Percentiles rank a stretch among this genome's conserved stretches.
phyloP scores from a whole-genome alignment of 352 stramenopile species.

The Globisporangium apiculatum region DNA sequence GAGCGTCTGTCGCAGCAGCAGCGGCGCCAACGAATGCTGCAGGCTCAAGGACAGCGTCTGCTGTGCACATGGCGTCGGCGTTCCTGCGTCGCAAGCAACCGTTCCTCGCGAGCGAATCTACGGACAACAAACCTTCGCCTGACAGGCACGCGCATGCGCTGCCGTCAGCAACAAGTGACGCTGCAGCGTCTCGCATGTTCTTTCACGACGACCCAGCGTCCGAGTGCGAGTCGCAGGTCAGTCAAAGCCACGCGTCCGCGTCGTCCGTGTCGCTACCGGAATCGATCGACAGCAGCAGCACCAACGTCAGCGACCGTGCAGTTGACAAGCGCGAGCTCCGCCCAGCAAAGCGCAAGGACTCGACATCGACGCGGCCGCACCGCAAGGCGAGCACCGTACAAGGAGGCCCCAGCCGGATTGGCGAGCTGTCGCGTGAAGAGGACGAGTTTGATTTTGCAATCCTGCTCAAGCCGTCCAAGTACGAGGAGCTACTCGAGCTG shows the following conservation, averaged over 20 bases:
- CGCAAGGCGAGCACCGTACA: background rate
- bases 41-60: conserved; percentile 8
- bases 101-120: conserved; percentile 2
- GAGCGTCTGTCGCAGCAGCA: background rate
- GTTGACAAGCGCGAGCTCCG: background rate
- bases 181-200: conserved; percentile 5
- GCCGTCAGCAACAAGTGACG: too few relatives aligned
- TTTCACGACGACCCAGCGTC: conserved; percentile 8
- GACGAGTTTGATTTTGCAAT: conserved; percentile 85
- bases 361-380: background rate
- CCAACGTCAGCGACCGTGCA: background rate
- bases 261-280: conserved; percentile 1
- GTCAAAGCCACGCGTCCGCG: background rate
- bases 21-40: conserved; percentile 4
- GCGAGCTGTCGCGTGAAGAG: conserved; percentile 58
- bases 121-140: too few relatives aligned
- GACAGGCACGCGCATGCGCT: background rate
- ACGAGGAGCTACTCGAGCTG: conserved; percentile 49
- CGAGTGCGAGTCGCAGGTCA: conserved; percentile 5
- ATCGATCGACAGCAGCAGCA: background rate
- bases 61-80: conserved; percentile 8
- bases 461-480: conserved; percentile 65
- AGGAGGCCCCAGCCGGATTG: conserved; percentile 26
- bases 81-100: conserved; percentile 14
- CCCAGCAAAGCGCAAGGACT: background rate